Conservation (phyloP, 1,284 basidiomycete species). For the Ceratobasidium sp. region DNA sequence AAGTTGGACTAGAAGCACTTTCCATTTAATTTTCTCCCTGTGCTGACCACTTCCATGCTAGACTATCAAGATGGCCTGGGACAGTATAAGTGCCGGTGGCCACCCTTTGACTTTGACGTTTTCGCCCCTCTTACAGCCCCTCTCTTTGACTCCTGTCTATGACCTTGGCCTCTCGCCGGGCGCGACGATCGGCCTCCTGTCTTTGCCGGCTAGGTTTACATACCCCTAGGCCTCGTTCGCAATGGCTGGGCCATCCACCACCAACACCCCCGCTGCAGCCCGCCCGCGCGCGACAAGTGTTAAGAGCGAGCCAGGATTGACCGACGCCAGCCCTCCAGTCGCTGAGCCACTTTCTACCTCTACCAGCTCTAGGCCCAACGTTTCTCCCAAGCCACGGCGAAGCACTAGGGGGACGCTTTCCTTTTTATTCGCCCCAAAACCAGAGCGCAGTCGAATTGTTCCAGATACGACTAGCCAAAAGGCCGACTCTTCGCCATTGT, state of each 20-base stretch:
- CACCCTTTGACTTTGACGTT: too few species aligned
- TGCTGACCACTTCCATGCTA: not conserved
- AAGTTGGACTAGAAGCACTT: slow-evolving; percentile 19
- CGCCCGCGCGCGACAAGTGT: slow-evolving; percentile 19
- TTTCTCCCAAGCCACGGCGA: slow-evolving; percentile 25
- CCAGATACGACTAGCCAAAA: not conserved
- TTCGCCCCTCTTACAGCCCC: slow-evolving; percentile 3
- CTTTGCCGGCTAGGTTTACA: not conserved
- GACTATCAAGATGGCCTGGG: not conserved
- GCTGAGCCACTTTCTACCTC: not conserved
- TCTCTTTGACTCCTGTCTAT: slow-evolving; percentile 8
- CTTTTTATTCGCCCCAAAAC: slow-evolving; percentile 15
- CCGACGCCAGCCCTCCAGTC: not conserved
- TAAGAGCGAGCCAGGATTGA: not conserved
- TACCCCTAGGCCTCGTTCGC: slow-evolving; percentile 4
- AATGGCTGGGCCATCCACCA: slow-evolving; percentile 31
- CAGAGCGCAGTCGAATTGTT: slow-evolving; percentile 5
- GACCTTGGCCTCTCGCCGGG: slow-evolving; percentile 34
- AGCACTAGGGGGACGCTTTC: slow-evolving; percentile 3
- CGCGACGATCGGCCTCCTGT: slow-evolving; percentile 35
- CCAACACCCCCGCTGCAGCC: too few species aligned
- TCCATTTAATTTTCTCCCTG: slow-evolving; percentile 31
- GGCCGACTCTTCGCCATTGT: not conserved
- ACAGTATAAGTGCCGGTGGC: too few species aligned
- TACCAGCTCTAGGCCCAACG: not conserved